phyloP scores from a whole-genome alignment of 441 rosid species.

The Populus hybrid region DNA sequence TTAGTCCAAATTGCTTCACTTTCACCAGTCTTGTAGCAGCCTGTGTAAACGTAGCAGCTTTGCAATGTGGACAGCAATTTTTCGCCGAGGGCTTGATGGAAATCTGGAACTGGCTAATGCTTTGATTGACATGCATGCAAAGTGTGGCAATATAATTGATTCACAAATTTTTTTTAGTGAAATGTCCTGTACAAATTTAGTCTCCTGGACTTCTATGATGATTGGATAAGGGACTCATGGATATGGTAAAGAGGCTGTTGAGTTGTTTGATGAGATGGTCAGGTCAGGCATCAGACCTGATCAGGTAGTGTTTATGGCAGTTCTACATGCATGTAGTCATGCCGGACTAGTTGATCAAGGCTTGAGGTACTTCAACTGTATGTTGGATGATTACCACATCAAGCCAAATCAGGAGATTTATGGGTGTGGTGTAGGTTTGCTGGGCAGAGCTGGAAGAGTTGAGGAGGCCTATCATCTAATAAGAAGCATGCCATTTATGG shows the following conservation, averaged over 20 bases:
- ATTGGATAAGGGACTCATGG: constrained; percentile 90
- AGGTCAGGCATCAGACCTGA: constrained; percentile 65
- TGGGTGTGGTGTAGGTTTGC: constrained; percentile 82
- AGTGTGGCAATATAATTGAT: constrained; percentile 70
- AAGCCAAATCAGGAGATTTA: constrained; percentile 60
- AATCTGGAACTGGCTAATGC: constrained; percentile 67
- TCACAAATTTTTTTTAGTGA: constrained; percentile 51
- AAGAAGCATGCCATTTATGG: constrained; percentile 61
- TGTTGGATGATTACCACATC: constrained; percentile 47
- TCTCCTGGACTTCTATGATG: constrained; percentile 98
- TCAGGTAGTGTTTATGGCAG: constrained; percentile 74
- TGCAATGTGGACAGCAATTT: constrained; percentile 69
- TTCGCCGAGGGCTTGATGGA: constrained; percentile 53
- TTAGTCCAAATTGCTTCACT: constrained; percentile 71
- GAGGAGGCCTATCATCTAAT: constrained; percentile 73
- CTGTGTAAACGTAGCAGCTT: constrained; percentile 63
- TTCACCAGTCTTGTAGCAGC: constrained; percentile 75
- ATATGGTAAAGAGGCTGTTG: constrained; percentile 61
- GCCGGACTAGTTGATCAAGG: constrained; percentile 87
- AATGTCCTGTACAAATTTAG: constrained; percentile 46
- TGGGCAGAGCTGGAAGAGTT: constrained; percentile 84
- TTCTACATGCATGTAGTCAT: constrained; percentile 83
- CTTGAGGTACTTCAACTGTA: constrained; percentile 54
- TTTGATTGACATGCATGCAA: constrained; percentile 86
- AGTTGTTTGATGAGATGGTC: constrained; percentile 79